These are phyloP conservation scores for Thalia dealbata DNA, from an alignment of 176 grass and related monocot genomes.

Conservation along the genomic window DNA sequence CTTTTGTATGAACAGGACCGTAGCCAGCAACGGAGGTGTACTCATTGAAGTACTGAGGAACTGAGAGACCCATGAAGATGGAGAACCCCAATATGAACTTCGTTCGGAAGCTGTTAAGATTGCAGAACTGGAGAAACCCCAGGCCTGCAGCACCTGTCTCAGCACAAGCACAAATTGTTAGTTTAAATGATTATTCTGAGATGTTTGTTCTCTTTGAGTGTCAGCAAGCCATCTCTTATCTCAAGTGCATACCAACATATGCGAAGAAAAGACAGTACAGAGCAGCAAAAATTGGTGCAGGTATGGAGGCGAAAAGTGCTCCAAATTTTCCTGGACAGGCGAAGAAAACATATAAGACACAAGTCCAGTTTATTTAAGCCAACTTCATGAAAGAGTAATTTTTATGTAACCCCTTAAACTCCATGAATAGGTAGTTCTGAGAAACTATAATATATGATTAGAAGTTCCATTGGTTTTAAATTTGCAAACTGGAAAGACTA, in stretches of 20 bases:
- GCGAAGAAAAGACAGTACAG: slow-evolving; percentile 95
- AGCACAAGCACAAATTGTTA: slow-evolving; percentile 3
- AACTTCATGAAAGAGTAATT: too few relatives aligned
- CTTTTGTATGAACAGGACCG: slow-evolving; percentile 74
- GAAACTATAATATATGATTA: too few relatives aligned
- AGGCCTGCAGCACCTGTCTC: slow-evolving; percentile 70
- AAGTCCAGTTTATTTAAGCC: not conserved
- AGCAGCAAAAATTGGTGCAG: slow-evolving; percentile 79
- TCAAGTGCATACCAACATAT: slow-evolving; percentile 59
- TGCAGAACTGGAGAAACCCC: slow-evolving; percentile 93
- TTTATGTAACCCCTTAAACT: too few relatives aligned
- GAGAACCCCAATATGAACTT: slow-evolving; percentile 95
- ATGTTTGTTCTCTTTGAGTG: not conserved
- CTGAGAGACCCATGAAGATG: slow-evolving; percentile 83
- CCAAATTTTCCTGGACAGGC: slow-evolving; percentile 84
- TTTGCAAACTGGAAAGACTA: too few relatives aligned
- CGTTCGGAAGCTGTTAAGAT: slow-evolving; percentile 94
- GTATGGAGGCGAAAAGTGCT: slow-evolving; percentile 94
- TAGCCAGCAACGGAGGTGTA: slow-evolving; percentile 88
- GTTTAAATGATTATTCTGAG: too few relatives aligned
- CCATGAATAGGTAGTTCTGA: too few relatives aligned
- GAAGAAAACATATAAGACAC: slow-evolving; percentile 1
- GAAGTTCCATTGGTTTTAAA: too few relatives aligned
- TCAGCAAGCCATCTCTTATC: too few relatives aligned
- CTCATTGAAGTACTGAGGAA: slow-evolving; percentile 95